A percentile compares a stretch with the other conserved stretches of the same genome.
Conservation (phyloP, 2,329 filamentous ascomycete species). For the Hypoxylon sp. region DNA sequence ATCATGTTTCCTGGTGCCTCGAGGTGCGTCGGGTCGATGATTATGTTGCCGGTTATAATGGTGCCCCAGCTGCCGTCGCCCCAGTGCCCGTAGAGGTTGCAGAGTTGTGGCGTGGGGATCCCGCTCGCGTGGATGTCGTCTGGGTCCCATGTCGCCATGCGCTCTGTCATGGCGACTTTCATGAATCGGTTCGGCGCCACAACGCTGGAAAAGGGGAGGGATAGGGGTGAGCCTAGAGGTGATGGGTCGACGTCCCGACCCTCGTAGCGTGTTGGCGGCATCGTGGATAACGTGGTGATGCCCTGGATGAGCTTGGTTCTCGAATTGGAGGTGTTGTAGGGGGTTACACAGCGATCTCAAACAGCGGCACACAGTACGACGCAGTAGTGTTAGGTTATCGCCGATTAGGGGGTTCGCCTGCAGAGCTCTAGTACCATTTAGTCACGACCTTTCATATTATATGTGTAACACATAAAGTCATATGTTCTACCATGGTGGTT, state of each 20-base stretch:
- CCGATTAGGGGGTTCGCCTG: background rate
- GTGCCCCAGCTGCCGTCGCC: slow-evolving; percentile 65
- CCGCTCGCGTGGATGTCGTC: slow-evolving; percentile 40
- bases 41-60: slow-evolving; percentile 71
- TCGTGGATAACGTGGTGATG: background rate
- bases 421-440: background rate
- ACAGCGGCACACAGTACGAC: background rate
- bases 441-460: background rate
- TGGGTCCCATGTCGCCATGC: slow-evolving; percentile 61
- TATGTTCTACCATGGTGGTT: background rate
- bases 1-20: slow-evolving; percentile 68
- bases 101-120: slow-evolving; percentile 40
- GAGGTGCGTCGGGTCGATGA: slow-evolving; percentile 69
- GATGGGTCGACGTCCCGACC: slow-evolving; percentile 34
- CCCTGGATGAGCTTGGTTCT: background rate
- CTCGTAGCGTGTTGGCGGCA: slow-evolving; percentile 38
- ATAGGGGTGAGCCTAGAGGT: slow-evolving; percentile 50
- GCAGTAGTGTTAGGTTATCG: background rate
- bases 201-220: slow-evolving; percentile 61
- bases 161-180: slow-evolving; percentile 73
- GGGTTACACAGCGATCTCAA: background rate
- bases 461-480: background rate
- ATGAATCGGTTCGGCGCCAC: slow-evolving; percentile 70
- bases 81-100: slow-evolving; percentile 69
- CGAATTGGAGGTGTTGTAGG: too few relatives aligned